A percentile compares a stretch with the other conserved stretches of the same genome.
Conservation (phyloP, 176 grass and related monocot genomes). For the Saccharum spontaneum region DNA sequence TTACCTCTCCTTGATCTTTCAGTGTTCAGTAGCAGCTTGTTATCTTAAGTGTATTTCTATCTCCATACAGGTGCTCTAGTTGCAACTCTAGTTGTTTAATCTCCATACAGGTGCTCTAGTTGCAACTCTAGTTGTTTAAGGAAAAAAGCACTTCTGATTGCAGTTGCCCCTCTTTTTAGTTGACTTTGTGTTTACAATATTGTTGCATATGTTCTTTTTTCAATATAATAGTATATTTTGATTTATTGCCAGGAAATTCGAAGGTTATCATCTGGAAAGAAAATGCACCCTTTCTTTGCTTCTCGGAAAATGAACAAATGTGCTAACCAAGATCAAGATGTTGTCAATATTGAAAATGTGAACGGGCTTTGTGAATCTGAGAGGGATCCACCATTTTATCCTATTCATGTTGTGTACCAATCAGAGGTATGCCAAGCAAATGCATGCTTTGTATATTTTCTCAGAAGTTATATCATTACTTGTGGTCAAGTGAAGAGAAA, state of each 20-base stretch:
- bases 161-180: background rate
- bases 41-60: slow-evolving; percentile 16
- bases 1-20: background rate
- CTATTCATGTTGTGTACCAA: slow-evolving; percentile 74
- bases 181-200: slow-evolving; percentile 15
- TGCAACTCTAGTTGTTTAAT: background rate
- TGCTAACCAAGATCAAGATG: slow-evolving; percentile 51
- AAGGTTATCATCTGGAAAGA: slow-evolving; percentile 76
- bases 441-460: slow-evolving; percentile 21
- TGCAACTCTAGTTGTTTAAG: slow-evolving; percentile 6
- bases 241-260: slow-evolving; percentile 70
- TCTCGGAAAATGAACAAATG: slow-evolving; percentile 55
- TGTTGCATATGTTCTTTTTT: slow-evolving; percentile 4
- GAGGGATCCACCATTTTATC: slow-evolving; percentile 48
- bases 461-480: slow-evolving; percentile 25
- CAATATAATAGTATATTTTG: slow-evolving; percentile 9
- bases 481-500: slow-evolving; percentile 13
- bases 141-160: background rate
- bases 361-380: slow-evolving; percentile 26
- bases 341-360: slow-evolving; percentile 36
- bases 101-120: slow-evolving; percentile 3
- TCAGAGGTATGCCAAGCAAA: slow-evolving; percentile 53
- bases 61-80: slow-evolving; percentile 4
- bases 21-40: background rate
- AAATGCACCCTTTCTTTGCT: slow-evolving; percentile 84